Percentiles rank a stretch among this genome's conserved stretches.
Evolutionary conservation across 305 asterid genomes (phyloP).

Genomic region (Fraxinus platypoda): DNA sequence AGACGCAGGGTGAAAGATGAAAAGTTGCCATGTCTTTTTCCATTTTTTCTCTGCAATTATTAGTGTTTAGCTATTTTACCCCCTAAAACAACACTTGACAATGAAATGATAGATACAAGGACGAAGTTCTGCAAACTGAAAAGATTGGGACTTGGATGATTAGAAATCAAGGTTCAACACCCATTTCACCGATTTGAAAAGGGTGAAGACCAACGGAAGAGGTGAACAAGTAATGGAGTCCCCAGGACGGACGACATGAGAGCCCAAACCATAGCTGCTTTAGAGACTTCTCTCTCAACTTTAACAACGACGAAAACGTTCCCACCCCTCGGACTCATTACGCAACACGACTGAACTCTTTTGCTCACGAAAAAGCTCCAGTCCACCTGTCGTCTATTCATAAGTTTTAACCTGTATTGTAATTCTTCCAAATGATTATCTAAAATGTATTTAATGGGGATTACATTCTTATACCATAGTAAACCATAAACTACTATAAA

Average conservation of each 20-base stretch:
- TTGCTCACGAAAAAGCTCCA: not conserved
- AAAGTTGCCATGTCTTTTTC: not conserved
- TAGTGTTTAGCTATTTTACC: not conserved
- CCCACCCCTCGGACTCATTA: not conserved
- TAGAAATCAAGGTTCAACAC: not conserved
- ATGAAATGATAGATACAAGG: not conserved
- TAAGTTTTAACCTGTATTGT: too few species aligned
- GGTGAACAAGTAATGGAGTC: not conserved
- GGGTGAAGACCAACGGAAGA: not conserved
- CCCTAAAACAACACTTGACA: not conserved
- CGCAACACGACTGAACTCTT: not conserved
- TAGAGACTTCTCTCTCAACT: not conserved
- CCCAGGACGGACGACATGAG: not conserved
- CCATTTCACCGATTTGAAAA: not conserved
- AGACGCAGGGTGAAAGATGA: not conserved
- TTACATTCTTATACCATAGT: not conserved
- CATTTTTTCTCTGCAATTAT: not conserved
- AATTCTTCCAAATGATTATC: not conserved
- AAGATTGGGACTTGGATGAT: not conserved
- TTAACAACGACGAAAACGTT: not conserved
- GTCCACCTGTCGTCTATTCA: not conserved
- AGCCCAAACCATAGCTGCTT: not conserved
- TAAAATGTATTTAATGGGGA: not conserved
- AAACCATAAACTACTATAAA: not conserved
- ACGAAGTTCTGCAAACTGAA: not conserved